A percentile compares a stretch with the other conserved stretches of the same genome.
These are phyloP conservation scores for Didymella segeticola DNA, from an alignment of 2,329 filamentous ascomycete genomes.

Conservation along the genomic window DNA sequence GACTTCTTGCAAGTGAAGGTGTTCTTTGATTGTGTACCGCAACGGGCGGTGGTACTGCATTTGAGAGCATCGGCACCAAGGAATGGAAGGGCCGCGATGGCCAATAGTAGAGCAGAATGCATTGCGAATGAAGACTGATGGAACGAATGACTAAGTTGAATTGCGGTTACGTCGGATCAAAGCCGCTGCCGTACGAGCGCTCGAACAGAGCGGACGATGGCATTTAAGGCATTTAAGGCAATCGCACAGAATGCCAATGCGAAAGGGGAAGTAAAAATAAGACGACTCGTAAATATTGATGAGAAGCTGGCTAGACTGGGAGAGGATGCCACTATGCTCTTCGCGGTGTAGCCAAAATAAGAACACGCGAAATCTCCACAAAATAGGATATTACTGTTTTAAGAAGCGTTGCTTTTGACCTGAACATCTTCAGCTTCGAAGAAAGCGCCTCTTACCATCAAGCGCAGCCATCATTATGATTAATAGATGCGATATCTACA, in stretches of 20 bases:
- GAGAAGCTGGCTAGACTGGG: conserved; percentile 6
- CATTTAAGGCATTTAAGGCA: conserved; percentile 6
- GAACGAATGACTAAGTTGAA: conserved; percentile 12
- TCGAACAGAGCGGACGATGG: conserved; percentile 3
- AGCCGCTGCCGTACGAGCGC: neutral
- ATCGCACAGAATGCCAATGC: conserved; percentile 1
- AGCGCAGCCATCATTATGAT: neutral
- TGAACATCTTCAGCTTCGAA: conserved; percentile 7
- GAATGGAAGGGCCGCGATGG: conserved; percentile 15
- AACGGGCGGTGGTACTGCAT: conserved; percentile 2
- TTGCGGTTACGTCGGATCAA: neutral
- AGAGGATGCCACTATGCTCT: conserved; percentile 6
- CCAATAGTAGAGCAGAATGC: conserved; percentile 13
- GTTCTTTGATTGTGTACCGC: conserved; percentile 10
- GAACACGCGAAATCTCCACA: conserved; percentile 5
- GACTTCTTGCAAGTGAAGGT: conserved; percentile 50
- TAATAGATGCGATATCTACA: neutral
- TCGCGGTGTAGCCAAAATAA: conserved; percentile 12
- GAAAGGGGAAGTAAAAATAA: conserved; percentile 6
- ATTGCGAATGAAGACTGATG: neutral
- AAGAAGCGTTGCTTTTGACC: neutral
- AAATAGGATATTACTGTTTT: conserved; percentile 4
- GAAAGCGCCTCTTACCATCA: neutral
- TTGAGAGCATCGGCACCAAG: conserved; percentile 12
- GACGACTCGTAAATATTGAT: neutral